These are phyloP conservation scores for Buddleja alternifolia DNA, from an alignment of 257 asterid genomes.

Conservation along the genomic window DNA sequence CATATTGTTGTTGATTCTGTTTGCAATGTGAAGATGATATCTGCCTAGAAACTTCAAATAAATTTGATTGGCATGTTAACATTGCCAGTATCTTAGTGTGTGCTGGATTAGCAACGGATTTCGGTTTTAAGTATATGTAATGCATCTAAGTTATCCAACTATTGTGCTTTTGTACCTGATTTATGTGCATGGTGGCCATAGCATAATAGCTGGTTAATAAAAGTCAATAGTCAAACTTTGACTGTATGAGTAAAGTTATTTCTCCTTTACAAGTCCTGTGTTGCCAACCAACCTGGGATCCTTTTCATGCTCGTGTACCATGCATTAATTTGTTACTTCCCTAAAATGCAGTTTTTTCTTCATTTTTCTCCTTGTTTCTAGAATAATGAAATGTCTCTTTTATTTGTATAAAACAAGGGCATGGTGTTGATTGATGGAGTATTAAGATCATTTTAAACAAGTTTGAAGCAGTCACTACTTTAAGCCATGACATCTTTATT, in stretches of 20 bases:
- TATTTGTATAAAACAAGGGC: slow-evolving; percentile 13
- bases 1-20: slow-evolving; percentile 1
- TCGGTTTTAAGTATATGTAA: background rate
- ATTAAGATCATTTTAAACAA: background rate
- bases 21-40: slow-evolving; percentile 11
- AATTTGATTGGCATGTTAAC: slow-evolving; percentile 8
- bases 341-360: background rate
- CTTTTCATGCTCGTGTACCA: background rate
- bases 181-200: background rate
- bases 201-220: background rate
- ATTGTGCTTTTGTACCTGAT: slow-evolving; percentile 14
- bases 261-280: slow-evolving; percentile 3
- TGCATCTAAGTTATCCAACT: background rate
- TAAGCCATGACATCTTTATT: slow-evolving; percentile 22
- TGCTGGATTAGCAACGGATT: background rate
- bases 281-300: slow-evolving; percentile 8
- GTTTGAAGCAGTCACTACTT: slow-evolving; percentile 19
- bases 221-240: slow-evolving; percentile 18
- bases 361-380: background rate
- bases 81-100: slow-evolving; percentile 10
- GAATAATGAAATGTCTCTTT: slow-evolving; percentile 1
- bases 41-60: slow-evolving; percentile 21
- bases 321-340: background rate
- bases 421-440: slow-evolving; percentile 18
- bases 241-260: background rate